Evolutionary conservation across 2,329 filamentous ascomycete genomes (phyloP).

Genomic region (Aotearoamyces nothofagi): DNA sequence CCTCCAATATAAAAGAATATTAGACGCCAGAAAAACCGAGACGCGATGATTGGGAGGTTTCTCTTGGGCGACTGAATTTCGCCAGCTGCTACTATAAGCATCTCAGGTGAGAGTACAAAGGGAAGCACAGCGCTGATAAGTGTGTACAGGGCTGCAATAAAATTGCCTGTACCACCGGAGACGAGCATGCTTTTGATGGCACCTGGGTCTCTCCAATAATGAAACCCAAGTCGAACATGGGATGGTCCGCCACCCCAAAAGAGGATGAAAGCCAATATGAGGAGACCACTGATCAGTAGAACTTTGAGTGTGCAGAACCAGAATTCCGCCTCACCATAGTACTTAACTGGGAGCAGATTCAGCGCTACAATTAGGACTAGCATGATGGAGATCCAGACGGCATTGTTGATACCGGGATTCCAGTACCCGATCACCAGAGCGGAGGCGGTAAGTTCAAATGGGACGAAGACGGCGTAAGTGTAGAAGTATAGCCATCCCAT

Average conservation of each 20-base stretch:
- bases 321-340: slow-evolving; percentile 47
- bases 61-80: slow-evolving; percentile 49
- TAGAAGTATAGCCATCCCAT: too few species aligned
- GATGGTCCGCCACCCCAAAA: slow-evolving; percentile 35
- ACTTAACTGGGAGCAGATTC: slow-evolving; percentile 40
- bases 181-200: too few species aligned
- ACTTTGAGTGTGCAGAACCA: slow-evolving; percentile 41
- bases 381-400: slow-evolving; percentile 14
- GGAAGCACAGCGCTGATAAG: slow-evolving; percentile 39
- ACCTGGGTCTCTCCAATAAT: slow-evolving; percentile 51
- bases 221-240: slow-evolving; percentile 56
- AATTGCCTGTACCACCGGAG: too few species aligned
- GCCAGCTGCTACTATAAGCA: slow-evolving; percentile 43
- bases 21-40: slow-evolving; percentile 42
- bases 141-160: too few species aligned
- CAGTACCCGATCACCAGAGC: too few species aligned
- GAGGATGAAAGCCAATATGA: slow-evolving; percentile 45
- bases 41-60: slow-evolving; percentile 50
- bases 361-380: too few species aligned
- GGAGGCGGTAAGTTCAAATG: too few species aligned
- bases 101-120: slow-evolving; percentile 44
- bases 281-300: slow-evolving; percentile 45
- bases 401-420: slow-evolving; percentile 12
- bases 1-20: slow-evolving; percentile 45
- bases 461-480: too few species aligned